Evolutionary conservation across 306 rosid species (phyloP).

Genomic region (Sesbania bispinosa): DNA sequence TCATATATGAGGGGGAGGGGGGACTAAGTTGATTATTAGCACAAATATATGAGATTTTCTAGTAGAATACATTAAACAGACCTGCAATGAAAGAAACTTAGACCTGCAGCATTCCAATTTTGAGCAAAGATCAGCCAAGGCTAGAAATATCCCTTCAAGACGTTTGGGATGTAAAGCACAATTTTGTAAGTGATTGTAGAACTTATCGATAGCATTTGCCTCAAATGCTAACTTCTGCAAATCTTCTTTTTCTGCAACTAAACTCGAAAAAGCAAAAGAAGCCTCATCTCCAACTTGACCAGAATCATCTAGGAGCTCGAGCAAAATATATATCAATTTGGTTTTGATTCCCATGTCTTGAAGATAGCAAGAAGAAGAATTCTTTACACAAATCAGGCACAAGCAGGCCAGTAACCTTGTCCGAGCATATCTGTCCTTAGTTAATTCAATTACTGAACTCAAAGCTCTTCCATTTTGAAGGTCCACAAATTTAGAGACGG

Average conservation of each 20-base stretch:
- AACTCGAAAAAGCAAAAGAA: conserved; percentile 65
- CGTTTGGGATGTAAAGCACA: conserved; percentile 53
- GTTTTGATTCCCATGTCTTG: conserved; percentile 76
- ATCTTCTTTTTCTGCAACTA: conserved; percentile 74
- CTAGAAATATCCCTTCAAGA: conserved; percentile 75
- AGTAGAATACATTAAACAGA: conserved; percentile 36
- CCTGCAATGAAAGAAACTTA: conserved; percentile 78
- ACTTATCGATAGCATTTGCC: conserved; percentile 88
- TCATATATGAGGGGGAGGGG: background rate
- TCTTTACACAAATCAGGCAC: conserved; percentile 80
- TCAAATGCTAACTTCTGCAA: conserved; percentile 88
- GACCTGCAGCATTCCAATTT: conserved; percentile 91
- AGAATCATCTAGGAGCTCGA: conserved; percentile 88
- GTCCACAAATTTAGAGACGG: conserved; percentile 62
- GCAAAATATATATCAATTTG: conserved; percentile 76
- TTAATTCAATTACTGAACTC: conserved; percentile 65
- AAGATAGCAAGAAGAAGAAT: conserved; percentile 64
- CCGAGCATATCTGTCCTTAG: conserved; percentile 67
- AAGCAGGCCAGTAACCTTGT: conserved; percentile 79
- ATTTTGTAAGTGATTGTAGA: conserved; percentile 64
- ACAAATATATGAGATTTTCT: conserved; percentile 9
- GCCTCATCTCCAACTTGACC: conserved; percentile 96
- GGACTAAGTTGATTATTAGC: background rate
- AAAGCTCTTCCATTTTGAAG: conserved; percentile 59
- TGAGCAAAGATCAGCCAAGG: conserved; percentile 84